phyloP scores from a whole-genome alignment of 2,329 filamentous ascomycete species.

The Claviceps paspali region DNA sequence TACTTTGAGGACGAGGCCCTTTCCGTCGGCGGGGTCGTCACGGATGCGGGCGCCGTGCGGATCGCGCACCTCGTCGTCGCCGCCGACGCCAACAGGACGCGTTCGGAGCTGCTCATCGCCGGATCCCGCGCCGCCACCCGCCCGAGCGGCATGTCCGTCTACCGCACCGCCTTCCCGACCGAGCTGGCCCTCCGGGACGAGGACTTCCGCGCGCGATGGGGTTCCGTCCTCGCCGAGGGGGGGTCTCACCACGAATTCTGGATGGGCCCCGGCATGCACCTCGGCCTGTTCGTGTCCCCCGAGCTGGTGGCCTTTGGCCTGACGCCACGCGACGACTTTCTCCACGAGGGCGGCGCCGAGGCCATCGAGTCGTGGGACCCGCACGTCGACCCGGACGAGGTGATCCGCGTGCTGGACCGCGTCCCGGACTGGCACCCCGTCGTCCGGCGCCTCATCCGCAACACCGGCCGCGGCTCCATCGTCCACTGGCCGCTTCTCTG shows the following conservation, averaged over 20 bases:
- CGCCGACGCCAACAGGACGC: conserved; percentile 5
- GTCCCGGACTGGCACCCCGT: conserved; percentile 1
- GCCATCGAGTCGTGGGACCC: conserved; percentile 3
- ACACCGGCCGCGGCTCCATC: conserved; percentile 1
- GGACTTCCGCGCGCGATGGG: neutral
- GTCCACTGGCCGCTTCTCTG: conserved; percentile 9
- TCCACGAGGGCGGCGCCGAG: neutral
- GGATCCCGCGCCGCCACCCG: neutral
- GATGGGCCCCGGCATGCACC: conserved; percentile 2
- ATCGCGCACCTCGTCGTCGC: conserved; percentile 6
- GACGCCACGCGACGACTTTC: neutral
- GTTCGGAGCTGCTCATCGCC: neutral
- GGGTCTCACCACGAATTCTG: neutral
- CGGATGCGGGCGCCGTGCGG: neutral
- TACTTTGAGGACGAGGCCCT: conserved; percentile 4
- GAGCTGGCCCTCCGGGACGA: neutral
- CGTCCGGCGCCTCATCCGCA: conserved; percentile 1
- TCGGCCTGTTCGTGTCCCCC: neutral
- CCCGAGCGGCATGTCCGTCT: conserved; percentile 4
- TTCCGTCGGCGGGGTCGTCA: neutral
- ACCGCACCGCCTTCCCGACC: conserved; percentile 1
- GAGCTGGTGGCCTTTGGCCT: conserved; percentile 1
- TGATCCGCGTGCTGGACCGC: neutral
- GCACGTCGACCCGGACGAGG: conserved; percentile 1
- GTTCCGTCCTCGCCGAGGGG: neutral